Evolutionary conservation across 139 green algal species (phyloP), one percentile per base, ranked within the genome.

Genomic region (Diplosphaera chodatii): DNA sequence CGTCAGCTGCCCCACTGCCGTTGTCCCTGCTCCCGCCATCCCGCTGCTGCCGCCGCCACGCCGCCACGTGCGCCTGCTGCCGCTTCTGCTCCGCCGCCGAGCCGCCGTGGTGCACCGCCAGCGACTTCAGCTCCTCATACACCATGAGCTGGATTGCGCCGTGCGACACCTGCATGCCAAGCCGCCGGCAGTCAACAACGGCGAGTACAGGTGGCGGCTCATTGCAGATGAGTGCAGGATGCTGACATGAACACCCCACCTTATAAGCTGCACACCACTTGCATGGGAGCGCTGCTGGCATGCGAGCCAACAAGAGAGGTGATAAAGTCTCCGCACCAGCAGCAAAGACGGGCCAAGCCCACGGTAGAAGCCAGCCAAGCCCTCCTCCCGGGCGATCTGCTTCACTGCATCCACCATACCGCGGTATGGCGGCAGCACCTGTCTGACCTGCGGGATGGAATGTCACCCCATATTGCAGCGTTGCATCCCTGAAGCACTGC

Each of bases 91-190:
- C 16, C 70, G 25, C 55, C 23, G 74, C 74, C 3, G 64, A 32
- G 22, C 64, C 56, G 63, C 68, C 30, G 66, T 13, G 40, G 2
- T 40, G 27, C 13, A 67, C 41, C 6, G 80, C 78, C 22, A 87
- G 29, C 27, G 74, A 34, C 78, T 96, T 96, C 28, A 98, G 77
- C 81, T 97, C 90, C 77, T 99, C 95, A 73, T 99, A 99, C 29
- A 94, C 90, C 28, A 89, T 90, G 71, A 99, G 95, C 76, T 99
- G 95, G 22, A 99, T 89, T 25, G 92, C 91, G 28, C 92, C 93
- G 77, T 99, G 94, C 23, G 84, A 92, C 28, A 86, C 75, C 79
- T 48, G 37, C 37, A 48, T n/a, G n/a, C n/a, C n/a, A n/a, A n/a
- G n/a, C n/a, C n/a, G n/a, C n/a, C n/a, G n/a, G n/a, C n/a, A n/a